Percentiles rank a stretch among this genome's conserved stretches.
Evolutionary conservation across 1,139 yeast genomes (phyloP).

Genomic region (Suhomyces bolitotheri): DNA sequence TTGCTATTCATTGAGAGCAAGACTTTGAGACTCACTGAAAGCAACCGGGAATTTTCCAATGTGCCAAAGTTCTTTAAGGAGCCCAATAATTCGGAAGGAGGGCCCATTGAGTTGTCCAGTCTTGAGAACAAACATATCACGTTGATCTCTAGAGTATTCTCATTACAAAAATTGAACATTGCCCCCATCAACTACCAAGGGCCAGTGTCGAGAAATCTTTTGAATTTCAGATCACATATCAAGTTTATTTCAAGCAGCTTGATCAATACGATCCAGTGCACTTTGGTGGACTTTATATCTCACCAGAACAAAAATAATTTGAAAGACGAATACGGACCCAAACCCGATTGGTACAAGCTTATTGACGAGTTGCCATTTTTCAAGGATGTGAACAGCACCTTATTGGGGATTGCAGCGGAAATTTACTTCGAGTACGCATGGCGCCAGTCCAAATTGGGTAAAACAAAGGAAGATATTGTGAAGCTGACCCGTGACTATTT

Average conservation of each 20-base stretch:
- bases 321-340: constrained; percentile 36
- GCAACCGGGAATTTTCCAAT: constrained; percentile 33
- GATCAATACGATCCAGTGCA: constrained; percentile 56
- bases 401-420: constrained; percentile 46
- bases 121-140: constrained; percentile 40
- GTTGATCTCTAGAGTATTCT: constrained; percentile 58
- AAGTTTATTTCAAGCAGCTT: constrained; percentile 52
- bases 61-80: constrained; percentile 41
- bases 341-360: constrained; percentile 58
- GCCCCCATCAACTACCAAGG: constrained; percentile 68
- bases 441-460: constrained; percentile 30
- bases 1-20: constrained; percentile 43
- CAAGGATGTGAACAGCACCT: constrained; percentile 43
- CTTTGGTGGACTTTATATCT: constrained; percentile 52
- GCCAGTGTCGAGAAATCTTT: constrained; percentile 63
- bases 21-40: constrained; percentile 31
- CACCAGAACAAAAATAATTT: constrained; percentile 53
- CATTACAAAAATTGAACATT: constrained; percentile 51
- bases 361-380: constrained; percentile 64
- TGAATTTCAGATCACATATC: constrained; percentile 67
- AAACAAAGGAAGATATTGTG: constrained; percentile 30
- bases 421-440: constrained; percentile 43
- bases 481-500: constrained; percentile 37
- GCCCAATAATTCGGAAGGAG: constrained; percentile 13
- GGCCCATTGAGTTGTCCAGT: constrained; percentile 30